phyloP scores from a whole-genome alignment of 352 stramenopile species.

The Chrysophaeum taylorii region DNA sequence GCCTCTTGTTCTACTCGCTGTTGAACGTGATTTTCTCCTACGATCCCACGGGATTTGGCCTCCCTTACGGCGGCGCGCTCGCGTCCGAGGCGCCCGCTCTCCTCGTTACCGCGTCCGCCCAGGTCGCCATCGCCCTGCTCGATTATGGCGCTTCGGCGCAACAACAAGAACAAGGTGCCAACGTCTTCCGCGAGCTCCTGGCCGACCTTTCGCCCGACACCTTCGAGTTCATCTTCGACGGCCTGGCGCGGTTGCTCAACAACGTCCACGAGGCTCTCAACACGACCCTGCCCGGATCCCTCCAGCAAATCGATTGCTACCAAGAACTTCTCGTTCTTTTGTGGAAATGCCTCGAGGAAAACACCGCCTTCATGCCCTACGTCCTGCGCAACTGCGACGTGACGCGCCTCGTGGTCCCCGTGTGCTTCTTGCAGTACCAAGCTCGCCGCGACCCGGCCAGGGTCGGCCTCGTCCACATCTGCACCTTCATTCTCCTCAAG shows the following conservation, averaged over 20 bases:
- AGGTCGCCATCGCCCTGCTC: conserved; percentile 83
- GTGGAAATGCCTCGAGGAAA: conserved; percentile 96
- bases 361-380: conserved; percentile 83
- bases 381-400: conserved; percentile 85
- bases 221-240: conserved; percentile 79
- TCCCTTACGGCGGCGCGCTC: conserved; percentile 76
- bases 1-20: conserved; percentile 88
- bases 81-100: conserved; percentile 68
- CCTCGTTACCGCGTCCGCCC: conserved; percentile 75
- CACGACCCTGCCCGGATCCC: conserved; percentile 80
- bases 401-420: conserved; percentile 64
- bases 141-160: conserved; percentile 48
- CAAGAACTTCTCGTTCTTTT: conserved; percentile 93
- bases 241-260: conserved; percentile 87
- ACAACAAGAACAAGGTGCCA: conserved; percentile 30
- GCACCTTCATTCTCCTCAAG: conserved; percentile 93
- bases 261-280: conserved; percentile 87
- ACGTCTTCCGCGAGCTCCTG: conserved; percentile 59
- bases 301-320: conserved; percentile 85
- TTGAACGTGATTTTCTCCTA: conserved; percentile 87
- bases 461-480: conserved; percentile 93
- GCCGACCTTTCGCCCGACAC: conserved; percentile 54
- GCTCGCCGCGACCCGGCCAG: conserved; percentile 80
- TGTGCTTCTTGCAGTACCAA: conserved; percentile 76
- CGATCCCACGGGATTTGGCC: conserved; percentile 72